Conservation (phyloP, 1,284 basidiomycete species). For the Moesziomyces sp. region DNA sequence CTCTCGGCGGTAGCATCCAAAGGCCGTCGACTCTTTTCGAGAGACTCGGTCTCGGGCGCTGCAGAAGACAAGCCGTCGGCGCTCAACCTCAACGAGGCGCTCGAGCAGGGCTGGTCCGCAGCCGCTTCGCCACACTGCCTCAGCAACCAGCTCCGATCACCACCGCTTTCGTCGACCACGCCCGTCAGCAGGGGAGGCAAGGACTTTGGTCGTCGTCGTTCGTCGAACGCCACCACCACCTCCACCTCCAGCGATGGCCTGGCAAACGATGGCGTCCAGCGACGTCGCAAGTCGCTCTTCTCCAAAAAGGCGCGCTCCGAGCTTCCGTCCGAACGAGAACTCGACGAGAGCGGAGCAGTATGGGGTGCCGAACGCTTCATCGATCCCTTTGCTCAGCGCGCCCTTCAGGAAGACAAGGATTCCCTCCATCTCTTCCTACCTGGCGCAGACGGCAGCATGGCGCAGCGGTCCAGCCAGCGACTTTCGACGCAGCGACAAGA, state of each 20-base stretch:
- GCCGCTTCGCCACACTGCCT: slow-evolving; percentile 21
- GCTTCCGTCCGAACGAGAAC: background rate
- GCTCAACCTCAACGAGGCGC: slow-evolving; percentile 28
- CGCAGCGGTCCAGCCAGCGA: slow-evolving; percentile 5
- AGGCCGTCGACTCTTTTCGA: slow-evolving; percentile 32
- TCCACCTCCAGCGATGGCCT: slow-evolving; percentile 12
- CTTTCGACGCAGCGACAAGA: slow-evolving; percentile 12
- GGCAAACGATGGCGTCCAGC: slow-evolving; percentile 8
- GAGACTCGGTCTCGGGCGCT: background rate
- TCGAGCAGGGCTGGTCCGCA: slow-evolving; percentile 20
- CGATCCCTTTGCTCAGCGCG: slow-evolving; percentile 19
- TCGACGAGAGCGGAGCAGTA: background rate
- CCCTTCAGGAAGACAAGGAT: background rate
- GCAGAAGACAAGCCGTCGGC: slow-evolving; percentile 14
- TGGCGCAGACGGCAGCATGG: background rate
- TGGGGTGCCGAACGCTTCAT: slow-evolving; percentile 3
- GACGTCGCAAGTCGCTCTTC: slow-evolving; percentile 31
- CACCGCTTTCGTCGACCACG: slow-evolving; percentile 3
- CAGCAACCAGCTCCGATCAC: slow-evolving; percentile 26
- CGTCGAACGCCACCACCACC: slow-evolving; percentile 28
- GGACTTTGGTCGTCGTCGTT: slow-evolving; percentile 18
- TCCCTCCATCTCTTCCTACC: background rate
- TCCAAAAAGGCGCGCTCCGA: slow-evolving; percentile 22
- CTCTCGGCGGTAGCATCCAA: slow-evolving; percentile 29
- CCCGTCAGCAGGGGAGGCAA: slow-evolving; percentile 8